phyloP scores from a whole-genome alignment of 202 grass and related monocot genomes.

The Saccharum hybrid region DNA sequence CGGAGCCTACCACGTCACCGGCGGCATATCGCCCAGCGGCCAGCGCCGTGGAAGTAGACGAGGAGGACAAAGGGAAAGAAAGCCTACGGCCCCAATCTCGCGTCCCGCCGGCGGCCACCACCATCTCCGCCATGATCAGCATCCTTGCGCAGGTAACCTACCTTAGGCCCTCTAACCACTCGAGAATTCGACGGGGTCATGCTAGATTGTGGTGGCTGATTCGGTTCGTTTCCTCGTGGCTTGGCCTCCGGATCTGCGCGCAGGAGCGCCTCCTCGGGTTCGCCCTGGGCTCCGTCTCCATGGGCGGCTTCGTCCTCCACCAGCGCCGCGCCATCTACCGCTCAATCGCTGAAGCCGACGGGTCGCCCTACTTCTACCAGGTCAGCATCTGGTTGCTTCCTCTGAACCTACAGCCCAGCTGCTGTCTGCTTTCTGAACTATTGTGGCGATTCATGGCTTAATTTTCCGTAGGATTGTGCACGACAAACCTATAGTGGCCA shows the following conservation, averaged over 20 bases:
- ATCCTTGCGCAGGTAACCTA: constrained; percentile 58
- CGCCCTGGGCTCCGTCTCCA: constrained; percentile 56
- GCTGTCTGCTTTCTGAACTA: background rate
- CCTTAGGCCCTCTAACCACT: background rate
- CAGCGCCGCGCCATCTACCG: constrained; percentile 58
- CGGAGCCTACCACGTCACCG: constrained; percentile 6
- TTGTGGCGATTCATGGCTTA: background rate
- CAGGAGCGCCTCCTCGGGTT: constrained; percentile 67
- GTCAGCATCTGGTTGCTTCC: constrained; percentile 32
- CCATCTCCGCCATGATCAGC: constrained; percentile 58
- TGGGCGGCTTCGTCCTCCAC: constrained; percentile 58
- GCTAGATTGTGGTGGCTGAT: constrained; percentile 23
- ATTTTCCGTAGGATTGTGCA: background rate
- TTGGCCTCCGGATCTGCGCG: constrained; percentile 43
- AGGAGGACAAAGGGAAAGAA: background rate
- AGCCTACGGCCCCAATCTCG: constrained; percentile 15
- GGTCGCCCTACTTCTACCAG: constrained; percentile 33
- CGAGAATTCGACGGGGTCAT: background rate
- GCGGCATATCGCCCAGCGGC: background rate
- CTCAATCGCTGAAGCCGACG: constrained; percentile 48
- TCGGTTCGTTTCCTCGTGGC: constrained; percentile 20
- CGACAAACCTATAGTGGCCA: background rate
- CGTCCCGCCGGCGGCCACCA: constrained; percentile 45
- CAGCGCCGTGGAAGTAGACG: background rate
- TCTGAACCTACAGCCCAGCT: background rate